Evolutionary conservation across 345 rosid genomes (phyloP).

Genomic region (Heritiera fomes): DNA sequence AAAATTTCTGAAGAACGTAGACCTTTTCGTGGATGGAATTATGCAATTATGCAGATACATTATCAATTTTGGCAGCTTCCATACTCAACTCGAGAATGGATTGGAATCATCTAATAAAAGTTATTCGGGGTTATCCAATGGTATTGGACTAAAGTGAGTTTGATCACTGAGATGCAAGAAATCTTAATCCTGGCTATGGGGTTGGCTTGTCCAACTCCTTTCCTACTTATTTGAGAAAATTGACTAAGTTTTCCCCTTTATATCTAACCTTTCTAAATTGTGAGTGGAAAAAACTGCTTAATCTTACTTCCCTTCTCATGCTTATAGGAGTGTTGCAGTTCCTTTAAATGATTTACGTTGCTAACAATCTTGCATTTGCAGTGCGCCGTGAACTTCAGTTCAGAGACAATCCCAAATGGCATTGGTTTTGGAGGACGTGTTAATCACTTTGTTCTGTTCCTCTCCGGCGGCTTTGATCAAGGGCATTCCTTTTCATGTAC

Average conservation of each 20-base stretch:
- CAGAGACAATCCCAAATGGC: slow-evolving; percentile 93
- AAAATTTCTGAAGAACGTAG: slow-evolving; percentile 3
- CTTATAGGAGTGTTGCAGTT: neutral
- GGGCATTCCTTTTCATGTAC: slow-evolving; percentile 77
- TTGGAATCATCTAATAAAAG: neutral
- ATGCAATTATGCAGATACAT: neutral
- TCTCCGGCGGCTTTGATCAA: slow-evolving; percentile 73
- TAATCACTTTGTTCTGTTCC: slow-evolving; percentile 76
- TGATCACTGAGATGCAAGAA: neutral
- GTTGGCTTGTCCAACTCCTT: neutral
- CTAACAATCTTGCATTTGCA: slow-evolving; percentile 29
- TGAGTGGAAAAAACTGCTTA: neutral
- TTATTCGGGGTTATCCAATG: neutral
- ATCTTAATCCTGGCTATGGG: neutral
- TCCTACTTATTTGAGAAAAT: neutral
- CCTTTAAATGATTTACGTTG: slow-evolving; percentile 4
- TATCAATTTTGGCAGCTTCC: neutral
- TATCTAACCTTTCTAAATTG: neutral
- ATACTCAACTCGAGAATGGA: neutral
- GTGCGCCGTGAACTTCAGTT: slow-evolving; percentile 86
- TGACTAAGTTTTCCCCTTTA: neutral
- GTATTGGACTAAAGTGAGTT: neutral
- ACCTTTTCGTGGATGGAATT: neutral
- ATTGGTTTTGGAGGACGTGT: slow-evolving; percentile 83
- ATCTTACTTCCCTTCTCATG: neutral